These are phyloP conservation scores for Streptanthus diversifolius DNA, from an alignment of 345 rosid species.

Conservation along the genomic window DNA sequence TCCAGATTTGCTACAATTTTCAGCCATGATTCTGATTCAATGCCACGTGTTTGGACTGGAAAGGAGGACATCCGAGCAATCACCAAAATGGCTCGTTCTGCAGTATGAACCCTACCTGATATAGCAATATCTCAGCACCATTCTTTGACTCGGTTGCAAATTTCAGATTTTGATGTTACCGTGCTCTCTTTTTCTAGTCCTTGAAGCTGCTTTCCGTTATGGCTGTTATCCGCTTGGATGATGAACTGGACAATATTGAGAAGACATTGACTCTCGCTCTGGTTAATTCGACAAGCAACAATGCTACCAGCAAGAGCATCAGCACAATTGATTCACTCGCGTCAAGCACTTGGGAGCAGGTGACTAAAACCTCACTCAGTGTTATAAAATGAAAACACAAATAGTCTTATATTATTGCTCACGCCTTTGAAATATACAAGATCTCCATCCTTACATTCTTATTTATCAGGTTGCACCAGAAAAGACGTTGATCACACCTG, in stretches of 20 bases:
- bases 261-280: constrained; percentile 54
- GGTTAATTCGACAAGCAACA: constrained; percentile 44
- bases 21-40: constrained; percentile 93
- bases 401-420: neutral
- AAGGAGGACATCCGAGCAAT: constrained; percentile 96
- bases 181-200: constrained; percentile 49
- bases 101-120: constrained; percentile 46
- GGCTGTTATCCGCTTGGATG: constrained; percentile 79
- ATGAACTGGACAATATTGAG: constrained; percentile 69
- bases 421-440: neutral
- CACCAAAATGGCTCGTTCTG: constrained; percentile 83
- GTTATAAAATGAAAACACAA: neutral
- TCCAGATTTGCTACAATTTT: constrained; percentile 84
- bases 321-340: constrained; percentile 71
- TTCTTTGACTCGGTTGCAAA: neutral
- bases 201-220: constrained; percentile 84
- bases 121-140: constrained; percentile 6
- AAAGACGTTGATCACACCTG: constrained; percentile 91
- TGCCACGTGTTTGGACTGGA: constrained; percentile 99
- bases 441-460: constrained; percentile 7
- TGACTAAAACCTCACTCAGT: constrained; percentile 27
- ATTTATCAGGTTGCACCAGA: constrained; percentile 59
- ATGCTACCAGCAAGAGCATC: constrained; percentile 53
- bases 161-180: constrained; percentile 15
- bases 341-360: constrained; percentile 96